These are phyloP conservation scores for Teratosphaeriaceae sp. DNA, from an alignment of 2,329 filamentous ascomycete species.

Conservation along the genomic window DNA sequence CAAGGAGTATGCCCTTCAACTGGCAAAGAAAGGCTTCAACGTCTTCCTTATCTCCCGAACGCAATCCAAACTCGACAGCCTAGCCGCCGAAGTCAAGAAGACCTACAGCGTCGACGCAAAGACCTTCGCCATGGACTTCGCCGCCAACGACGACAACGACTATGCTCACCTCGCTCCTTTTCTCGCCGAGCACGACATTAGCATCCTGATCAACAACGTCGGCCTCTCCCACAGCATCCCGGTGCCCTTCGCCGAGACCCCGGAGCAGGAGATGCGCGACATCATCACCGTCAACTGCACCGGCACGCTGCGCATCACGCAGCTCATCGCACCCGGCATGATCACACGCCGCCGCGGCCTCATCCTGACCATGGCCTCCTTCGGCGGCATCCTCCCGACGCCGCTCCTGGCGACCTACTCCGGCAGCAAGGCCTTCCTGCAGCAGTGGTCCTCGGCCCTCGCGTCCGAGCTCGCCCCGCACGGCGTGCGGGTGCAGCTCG, in stretches of 20 bases:
- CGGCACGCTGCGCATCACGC: constrained; percentile 81
- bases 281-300: constrained; percentile 96
- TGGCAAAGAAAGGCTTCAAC: constrained; percentile 90
- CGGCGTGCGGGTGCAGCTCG: constrained; percentile 83
- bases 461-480: constrained; percentile 73
- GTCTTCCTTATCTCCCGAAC: constrained; percentile 92
- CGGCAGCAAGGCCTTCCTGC: constrained; percentile 95
- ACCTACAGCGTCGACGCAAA: constrained; percentile 69
- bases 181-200: constrained; percentile 62
- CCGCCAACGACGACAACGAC: constrained; percentile 69
- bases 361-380: constrained; percentile 95
- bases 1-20: constrained; percentile 89
- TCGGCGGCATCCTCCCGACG: constrained; percentile 86
- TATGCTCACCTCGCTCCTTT: constrained; percentile 66
- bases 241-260: constrained; percentile 76
- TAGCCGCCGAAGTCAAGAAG: constrained; percentile 67
- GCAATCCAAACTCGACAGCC: constrained; percentile 75
- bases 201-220: constrained; percentile 93
- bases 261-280: constrained; percentile 70
- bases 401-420: constrained; percentile 93
- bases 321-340: constrained; percentile 79
- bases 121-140: constrained; percentile 85
- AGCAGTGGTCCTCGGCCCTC: constrained; percentile 88
- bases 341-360: constrained; percentile 76
- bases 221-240: constrained; percentile 91